Evolutionary conservation across 2,329 filamentous ascomycete species (phyloP).

Genomic region (Claviceps africana): DNA sequence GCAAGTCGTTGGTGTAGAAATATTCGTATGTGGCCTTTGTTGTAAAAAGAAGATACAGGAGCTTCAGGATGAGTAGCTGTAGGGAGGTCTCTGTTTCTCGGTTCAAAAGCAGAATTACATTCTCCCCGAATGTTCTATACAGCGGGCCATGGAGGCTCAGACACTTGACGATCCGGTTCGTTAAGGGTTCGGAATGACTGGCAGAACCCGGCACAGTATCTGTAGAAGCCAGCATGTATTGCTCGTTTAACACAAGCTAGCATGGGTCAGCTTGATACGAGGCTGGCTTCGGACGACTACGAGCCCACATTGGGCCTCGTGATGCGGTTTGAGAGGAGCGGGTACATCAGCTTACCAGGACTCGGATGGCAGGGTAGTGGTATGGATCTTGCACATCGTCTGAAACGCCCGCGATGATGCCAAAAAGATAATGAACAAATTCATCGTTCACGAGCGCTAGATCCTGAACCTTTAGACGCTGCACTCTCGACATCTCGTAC

Average conservation of each 20-base stretch:
- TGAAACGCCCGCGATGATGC: constrained; percentile 75
- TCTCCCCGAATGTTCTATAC: constrained; percentile 94
- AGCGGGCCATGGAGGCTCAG: constrained; percentile 65
- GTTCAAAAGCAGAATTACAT: constrained; percentile 88
- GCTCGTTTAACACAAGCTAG: constrained; percentile 89
- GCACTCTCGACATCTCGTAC: constrained; percentile 93
- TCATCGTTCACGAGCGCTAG: constrained; percentile 62
- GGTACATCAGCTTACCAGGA: constrained; percentile 49
- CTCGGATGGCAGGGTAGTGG: constrained; percentile 87
- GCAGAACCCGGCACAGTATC: constrained; percentile 27
- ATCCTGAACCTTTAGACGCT: constrained; percentile 64
- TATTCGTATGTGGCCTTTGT: constrained; percentile 88
- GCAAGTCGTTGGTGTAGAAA: constrained; percentile 95
- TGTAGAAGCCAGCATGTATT: constrained; percentile 77
- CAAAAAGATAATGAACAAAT: constrained; percentile 73
- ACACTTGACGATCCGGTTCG: constrained; percentile 87
- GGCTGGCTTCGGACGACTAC: neutral
- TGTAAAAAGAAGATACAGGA: constrained; percentile 89
- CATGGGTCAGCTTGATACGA: constrained; percentile 8
- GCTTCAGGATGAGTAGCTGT: constrained; percentile 90
- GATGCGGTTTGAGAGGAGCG: neutral
- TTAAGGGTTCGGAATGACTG: constrained; percentile 42
- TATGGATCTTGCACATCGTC: constrained; percentile 85
- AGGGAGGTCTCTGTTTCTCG: constrained; percentile 88
- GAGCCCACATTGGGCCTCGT: neutral